Evolutionary conservation across 2,329 filamentous ascomycete species (phyloP), one percentile per base, ranked within the genome.

Genomic region (Scedosporium minutisporum): DNA sequence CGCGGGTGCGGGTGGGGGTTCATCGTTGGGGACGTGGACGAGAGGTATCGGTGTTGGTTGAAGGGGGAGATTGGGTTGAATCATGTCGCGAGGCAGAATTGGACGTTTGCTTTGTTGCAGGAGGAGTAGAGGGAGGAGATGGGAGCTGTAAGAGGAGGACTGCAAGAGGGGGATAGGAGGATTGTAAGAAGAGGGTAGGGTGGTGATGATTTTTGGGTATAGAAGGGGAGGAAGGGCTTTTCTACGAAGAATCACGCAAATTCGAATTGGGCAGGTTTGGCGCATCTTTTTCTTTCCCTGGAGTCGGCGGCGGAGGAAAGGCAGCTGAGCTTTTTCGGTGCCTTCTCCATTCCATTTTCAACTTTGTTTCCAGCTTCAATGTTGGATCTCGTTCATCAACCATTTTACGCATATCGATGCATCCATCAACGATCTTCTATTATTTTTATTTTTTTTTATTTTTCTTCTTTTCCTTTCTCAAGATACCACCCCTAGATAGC

Each of bases 1-100:
- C 74, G 73, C 1, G 78, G 74, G 6, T 77, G 74, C 62, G 75
- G 76, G 7, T 81, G 78, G 78, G 78, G 78, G 2, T 71, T 74
- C 58, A 70, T 78, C 12, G 65, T 72, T 0, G 75, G 75, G 23
- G 77, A 78, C 53, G 64, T 69, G 10, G 73, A 73, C 1, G 69
- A 69, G 44, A 23, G 41, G 48, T 76, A 77, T 59, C 70, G 71
- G 5, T 81, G 78, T 66, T 81, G 73, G 73, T 65, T 80, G 61
- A 80, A 80, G 68, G 70, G 69, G 9, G 67, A 72, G 42, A 64
- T 81, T 65, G 69, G 66, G 62, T 66, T 65, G 58, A 61, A 70
- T 3, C 73, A 74, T 53, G 64, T 66, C 5, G 70, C 73, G 3
- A 70, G 73, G 41, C 57, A 65, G 3, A 73, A 72, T 2, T 80